Evolutionary conservation across 2,329 filamentous ascomycete genomes (phyloP), one percentile per base, ranked within the genome.

Genomic region (Sporothrix pseudoabietina): DNA sequence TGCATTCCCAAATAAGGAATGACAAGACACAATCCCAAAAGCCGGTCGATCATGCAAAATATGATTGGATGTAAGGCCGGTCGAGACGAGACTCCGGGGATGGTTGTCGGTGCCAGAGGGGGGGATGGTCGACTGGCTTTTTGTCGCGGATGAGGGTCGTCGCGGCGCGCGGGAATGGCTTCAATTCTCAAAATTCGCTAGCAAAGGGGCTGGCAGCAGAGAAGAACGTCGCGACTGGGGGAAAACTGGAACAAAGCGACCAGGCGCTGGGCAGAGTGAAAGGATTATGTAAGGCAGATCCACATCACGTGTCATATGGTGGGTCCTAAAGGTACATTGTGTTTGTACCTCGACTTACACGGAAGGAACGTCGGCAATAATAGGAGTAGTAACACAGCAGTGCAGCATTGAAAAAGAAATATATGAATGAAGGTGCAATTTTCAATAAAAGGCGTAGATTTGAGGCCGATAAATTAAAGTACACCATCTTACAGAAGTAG

Each of bases 81-180:
- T 22, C 52, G 52, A 26, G 52, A 26, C 22, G 26, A 55, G 26
- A 55, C n/a, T 55, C 26, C 52, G 52, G 52, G 52, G 52, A 26
- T 35, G 52, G 10, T 10, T 39, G 39, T 63, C 59, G 59, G 59
- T 35, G 32, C 35, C 35, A 19, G 59, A 22, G 22, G 52, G 52
- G 52, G 9, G 52, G 26, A 22, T 55, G 52, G 12, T 30, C 8
- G 35, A 41, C 41, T 35, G 59, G 16, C 14, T 39, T 26, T 30
- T 39, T 65, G n/a, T 65, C 61, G 61, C 61, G 39, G 61, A 65
- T 22, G 26, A 26, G 59, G 59, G 61, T 65, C 32, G 61, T 65
- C 61, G 61, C 61, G 39, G 44, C 59, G 59, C 39, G 39, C 61
- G n/a, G 4, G n/a, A 55, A 55, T 44, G n/a, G 35, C n/a, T 65